These are phyloP conservation scores for Exophiala aquamarina DNA, from an alignment of 2,329 filamentous ascomycete species.

Conservation along the genomic window DNA sequence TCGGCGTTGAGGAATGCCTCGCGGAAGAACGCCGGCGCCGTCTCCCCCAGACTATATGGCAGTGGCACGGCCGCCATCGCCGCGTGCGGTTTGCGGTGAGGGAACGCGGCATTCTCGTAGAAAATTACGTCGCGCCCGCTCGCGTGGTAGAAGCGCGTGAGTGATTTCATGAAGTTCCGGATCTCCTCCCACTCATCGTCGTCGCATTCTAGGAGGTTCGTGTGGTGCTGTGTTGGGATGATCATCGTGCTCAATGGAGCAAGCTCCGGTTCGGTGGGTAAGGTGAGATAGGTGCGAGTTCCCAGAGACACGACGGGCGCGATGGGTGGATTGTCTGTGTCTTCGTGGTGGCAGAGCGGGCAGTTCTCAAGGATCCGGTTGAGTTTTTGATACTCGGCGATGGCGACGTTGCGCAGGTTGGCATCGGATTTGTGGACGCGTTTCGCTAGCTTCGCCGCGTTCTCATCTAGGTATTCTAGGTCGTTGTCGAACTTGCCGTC, in stretches of 20 bases:
- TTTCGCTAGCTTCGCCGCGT: slow-evolving; percentile 83
- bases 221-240: slow-evolving; percentile 81
- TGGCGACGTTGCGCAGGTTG: slow-evolving; percentile 82
- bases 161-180: slow-evolving; percentile 96
- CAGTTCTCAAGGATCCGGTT: slow-evolving; percentile 83
- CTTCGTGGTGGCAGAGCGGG: slow-evolving; percentile 89
- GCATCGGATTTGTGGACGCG: slow-evolving; percentile 84
- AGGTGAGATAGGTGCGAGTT: slow-evolving; percentile 82
- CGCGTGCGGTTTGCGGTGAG: slow-evolving; percentile 76
- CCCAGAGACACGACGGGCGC: slow-evolving; percentile 84
- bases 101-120: slow-evolving; percentile 92
- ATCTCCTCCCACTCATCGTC: slow-evolving; percentile 99
- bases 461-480: slow-evolving; percentile 96
- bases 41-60: slow-evolving; percentile 87
- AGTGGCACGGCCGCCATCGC: slow-evolving; percentile 84
- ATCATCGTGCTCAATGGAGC: slow-evolving; percentile 82
- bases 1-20: slow-evolving; percentile 88
- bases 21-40: slow-evolving; percentile 88
- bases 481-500: slow-evolving; percentile 88
- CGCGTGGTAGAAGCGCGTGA: slow-evolving; percentile 91
- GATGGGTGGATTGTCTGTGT: slow-evolving; percentile 71
- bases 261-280: slow-evolving; percentile 86
- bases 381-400: slow-evolving; percentile 86
- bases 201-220: slow-evolving; percentile 93
- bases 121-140: slow-evolving; percentile 91